phyloP scores from a whole-genome alignment of 768 basidiomycete species.

The Russula virescens region DNA sequence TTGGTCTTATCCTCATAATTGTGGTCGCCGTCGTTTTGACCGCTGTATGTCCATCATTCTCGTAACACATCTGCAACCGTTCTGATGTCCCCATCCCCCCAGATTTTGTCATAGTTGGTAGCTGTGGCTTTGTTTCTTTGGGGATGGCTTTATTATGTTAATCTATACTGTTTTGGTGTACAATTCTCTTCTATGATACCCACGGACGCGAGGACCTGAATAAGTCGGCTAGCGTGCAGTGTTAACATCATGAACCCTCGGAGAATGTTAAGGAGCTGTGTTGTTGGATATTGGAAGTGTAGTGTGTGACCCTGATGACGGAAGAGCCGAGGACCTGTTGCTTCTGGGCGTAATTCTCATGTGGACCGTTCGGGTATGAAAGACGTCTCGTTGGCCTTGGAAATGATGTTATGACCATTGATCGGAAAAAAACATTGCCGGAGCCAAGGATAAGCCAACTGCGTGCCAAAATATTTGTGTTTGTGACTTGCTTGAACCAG shows the following conservation, averaged over 20 bases:
- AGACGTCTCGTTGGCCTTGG: too few relatives aligned
- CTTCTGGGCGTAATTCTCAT: not conserved
- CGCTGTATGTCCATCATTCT: constrained; percentile 58
- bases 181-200: not conserved
- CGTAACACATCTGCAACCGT: not conserved
- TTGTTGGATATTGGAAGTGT: not conserved
- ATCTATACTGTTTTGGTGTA: constrained; percentile 11
- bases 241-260: not conserved
- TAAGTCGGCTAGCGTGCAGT: too few relatives aligned
- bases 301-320: too few relatives aligned
- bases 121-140: not conserved
- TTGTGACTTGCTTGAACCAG: too few relatives aligned
- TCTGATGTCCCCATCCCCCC: not conserved
- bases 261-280: not conserved
- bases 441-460: too few relatives aligned
- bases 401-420: too few relatives aligned
- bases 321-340: too few relatives aligned
- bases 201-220: not conserved
- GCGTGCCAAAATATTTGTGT: too few relatives aligned
- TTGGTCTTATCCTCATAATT: constrained; percentile 81
- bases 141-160: constrained; percentile 11
- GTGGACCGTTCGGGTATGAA: not conserved
- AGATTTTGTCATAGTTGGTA: constrained; percentile 15
- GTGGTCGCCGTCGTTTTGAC: constrained; percentile 86
- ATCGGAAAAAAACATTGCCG: too few relatives aligned